Evolutionary conservation across 78 protist genomes (phyloP).

Genomic region (Diacronema lutheri): DNA sequence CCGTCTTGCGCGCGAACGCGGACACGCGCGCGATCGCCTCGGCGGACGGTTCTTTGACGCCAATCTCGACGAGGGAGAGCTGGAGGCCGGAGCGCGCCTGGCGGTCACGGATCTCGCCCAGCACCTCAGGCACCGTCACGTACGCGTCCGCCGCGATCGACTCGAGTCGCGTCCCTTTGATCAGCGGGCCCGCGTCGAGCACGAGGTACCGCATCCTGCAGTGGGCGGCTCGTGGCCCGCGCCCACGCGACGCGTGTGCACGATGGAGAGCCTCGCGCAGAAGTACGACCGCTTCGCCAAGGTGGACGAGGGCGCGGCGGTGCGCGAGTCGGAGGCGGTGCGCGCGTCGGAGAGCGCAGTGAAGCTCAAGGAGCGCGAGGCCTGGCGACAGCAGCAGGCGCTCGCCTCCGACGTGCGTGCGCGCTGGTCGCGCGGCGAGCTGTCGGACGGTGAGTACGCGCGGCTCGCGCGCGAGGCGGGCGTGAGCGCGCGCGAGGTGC

Average conservation of each 20-base stretch:
- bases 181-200: background rate
- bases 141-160: background rate
- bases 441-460: background rate
- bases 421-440: background rate
- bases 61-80: background rate
- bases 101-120: background rate
- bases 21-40: background rate
- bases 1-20: background rate
- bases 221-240: too few species aligned
- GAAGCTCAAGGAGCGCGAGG: background rate
- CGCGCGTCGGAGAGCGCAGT: background rate
- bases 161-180: background rate
- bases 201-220: conserved; percentile 1
- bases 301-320: background rate
- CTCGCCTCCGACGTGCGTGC: background rate
- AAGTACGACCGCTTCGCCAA: too few species aligned
- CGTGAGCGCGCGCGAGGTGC: background rate
- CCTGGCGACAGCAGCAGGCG: background rate
- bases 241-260: too few species aligned
- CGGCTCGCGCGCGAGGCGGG: conserved; percentile 3
- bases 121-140: conserved; percentile 17
- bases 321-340: background rate
- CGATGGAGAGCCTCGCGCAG: too few species aligned
- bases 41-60: background rate
- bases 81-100: background rate